These are phyloP conservation scores for Aspergillus oerlinghausenensis DNA, from an alignment of 2,329 filamentous ascomycete genomes.

Conservation along the genomic window DNA sequence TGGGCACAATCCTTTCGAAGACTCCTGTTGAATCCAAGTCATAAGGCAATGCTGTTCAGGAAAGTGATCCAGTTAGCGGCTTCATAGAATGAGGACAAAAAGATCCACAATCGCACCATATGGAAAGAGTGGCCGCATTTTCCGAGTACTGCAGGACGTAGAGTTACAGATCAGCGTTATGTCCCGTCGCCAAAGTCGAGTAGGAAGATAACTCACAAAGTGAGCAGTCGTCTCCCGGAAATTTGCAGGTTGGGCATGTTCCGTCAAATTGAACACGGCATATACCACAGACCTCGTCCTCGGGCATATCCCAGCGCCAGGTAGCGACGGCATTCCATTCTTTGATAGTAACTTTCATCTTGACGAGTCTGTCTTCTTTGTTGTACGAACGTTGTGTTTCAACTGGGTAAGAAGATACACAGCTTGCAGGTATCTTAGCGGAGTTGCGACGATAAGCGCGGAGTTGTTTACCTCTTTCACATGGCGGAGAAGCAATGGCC, in stretches of 20 bases:
- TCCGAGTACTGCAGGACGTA: slow-evolving; percentile 65
- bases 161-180: not conserved
- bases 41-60: slow-evolving; percentile 73
- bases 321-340: slow-evolving; percentile 92
- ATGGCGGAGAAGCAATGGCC: slow-evolving; percentile 8
- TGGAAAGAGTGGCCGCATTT: slow-evolving; percentile 98
- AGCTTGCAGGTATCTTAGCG: not conserved
- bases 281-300: slow-evolving; percentile 97
- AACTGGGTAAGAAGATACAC: not conserved
- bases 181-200: not conserved
- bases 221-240: slow-evolving; percentile 91
- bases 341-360: slow-evolving; percentile 93
- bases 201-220: slow-evolving; percentile 56
- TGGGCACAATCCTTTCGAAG: slow-evolving; percentile 87
- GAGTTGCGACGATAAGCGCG: slow-evolving; percentile 11
- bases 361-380: slow-evolving; percentile 7
- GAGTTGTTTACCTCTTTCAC: slow-evolving; percentile 8
- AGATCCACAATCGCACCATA: slow-evolving; percentile 58
- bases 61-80: not conserved
- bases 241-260: slow-evolving; percentile 97
- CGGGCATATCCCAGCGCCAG: slow-evolving; percentile 96
- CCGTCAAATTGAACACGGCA: slow-evolving; percentile 97
- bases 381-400: not conserved
- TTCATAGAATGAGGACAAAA: slow-evolving; percentile 5
- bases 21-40: slow-evolving; percentile 88